Base-by-base conservation (phyloP, 2,329 filamentous ascomycete genomes). In the Hymenotorrendiella dingleyae region DNA sequence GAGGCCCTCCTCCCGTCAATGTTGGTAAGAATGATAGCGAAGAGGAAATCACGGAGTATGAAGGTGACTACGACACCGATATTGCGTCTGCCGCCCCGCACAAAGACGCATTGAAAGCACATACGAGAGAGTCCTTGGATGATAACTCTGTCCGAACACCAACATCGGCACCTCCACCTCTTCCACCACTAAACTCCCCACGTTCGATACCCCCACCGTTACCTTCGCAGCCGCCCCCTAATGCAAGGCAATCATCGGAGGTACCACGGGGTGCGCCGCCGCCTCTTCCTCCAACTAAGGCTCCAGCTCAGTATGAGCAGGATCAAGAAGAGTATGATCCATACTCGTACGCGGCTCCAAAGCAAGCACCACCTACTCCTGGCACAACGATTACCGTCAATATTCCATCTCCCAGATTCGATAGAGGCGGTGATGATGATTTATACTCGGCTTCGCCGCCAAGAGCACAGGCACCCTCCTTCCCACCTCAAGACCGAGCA, bases 21-120 rank as follows among this genome's bases (percentile, higher is more conserved):
- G 54, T 58, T 8, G 63, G 67, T 44, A 74, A 67, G 33, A 67
- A 74, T 29, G 82, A 83, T 11, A 82, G 80, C 20, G 83, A 84
- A 46, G 87, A 85, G 46, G 89, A 94, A 57, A 76, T 88, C 24
- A 94, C 88, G 0, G 91, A 96, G 59, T 97, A 97, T 59, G 93
- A 98, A 61, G 93, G 91, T 6, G 93, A 97, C 60, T 97, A 97
- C 61, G 93, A 97, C 56, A 97, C 93, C 6, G 93, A 97, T 61
- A 97, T 97, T 60, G 90, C 85, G 2, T 87, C 90, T n/a, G 84
- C 87, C 8, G 88, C 80, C n/a, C 87, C 86, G 43, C 88, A 95
- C 64, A 96, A 94, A 65, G 91, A 95, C 66, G 90, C 91, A 1
- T 66, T 97, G 48, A 94, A 91, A 63, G 70, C 86, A 7, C 88